Base-by-base conservation (phyloP, 2,329 filamentous ascomycete species). In the Colletotrichum sidae region DNA sequence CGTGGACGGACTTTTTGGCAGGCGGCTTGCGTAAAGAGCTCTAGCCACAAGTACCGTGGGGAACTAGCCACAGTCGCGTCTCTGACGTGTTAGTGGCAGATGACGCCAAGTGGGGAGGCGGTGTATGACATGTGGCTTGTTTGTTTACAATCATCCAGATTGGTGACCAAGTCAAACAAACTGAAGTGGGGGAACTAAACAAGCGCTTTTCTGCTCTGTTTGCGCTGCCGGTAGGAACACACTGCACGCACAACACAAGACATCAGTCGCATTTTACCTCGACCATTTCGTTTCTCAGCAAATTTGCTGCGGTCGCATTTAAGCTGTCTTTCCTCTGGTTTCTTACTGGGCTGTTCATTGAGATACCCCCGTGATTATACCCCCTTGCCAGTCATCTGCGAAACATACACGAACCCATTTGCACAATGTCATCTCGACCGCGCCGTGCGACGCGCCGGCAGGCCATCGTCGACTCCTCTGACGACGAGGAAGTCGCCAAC, bases 391-490 rank as follows among this genome's bases (percentile, higher is more conserved):
- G 38, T 52, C 54, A 55, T 41, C 51, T 10, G n/a, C 50, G 39
- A 45, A 42, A 25, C 38, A 47, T 37, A 56, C 47, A 42, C 51
- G 50, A 8, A 25, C 25, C 25, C 25, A 25, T 25, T 25, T 55
- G 57, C 45, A 50, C 25, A 42, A 69, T 69, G 67, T 69, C 67
- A 34, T 33, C 61, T 74, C 79, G 54, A 76, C 80, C 68, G 72
- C 81, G 82, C 73, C 80, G 80, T 65, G 82, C 83, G 42, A 78
- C 91, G 56, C 87, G 93, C 74, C 89, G 90, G 72, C 91, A 89
- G 71, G 87, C 91, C 55, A 85, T 96, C 52, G 81, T 94, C 65
- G 93, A 96, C 69, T 93, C 90, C 8, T 93, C 95, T 46, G 93
- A 96, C 64, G 92, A 93, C 61, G 88, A 91, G 69, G 82, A 88